Conservation (phyloP, 306 rosid species). For the Medicago truncatula region DNA sequence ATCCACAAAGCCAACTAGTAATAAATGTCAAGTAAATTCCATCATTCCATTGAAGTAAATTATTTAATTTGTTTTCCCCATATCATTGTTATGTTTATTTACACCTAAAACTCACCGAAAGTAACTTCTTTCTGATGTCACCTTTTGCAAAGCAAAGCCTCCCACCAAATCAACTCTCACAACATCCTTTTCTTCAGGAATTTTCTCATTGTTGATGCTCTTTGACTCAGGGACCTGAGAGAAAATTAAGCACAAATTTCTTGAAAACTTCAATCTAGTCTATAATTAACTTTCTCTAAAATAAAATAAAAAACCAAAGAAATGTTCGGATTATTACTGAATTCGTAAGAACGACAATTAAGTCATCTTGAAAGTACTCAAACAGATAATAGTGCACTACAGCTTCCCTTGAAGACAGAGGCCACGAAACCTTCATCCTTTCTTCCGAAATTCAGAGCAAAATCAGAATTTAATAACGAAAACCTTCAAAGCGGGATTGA, state of each 20-base stretch:
- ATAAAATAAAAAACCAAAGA: not conserved
- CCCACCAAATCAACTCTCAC: slow-evolving; percentile 87
- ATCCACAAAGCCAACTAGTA: not conserved
- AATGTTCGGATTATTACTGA: slow-evolving; percentile 54
- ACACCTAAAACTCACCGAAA: slow-evolving; percentile 71
- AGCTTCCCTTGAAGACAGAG: slow-evolving; percentile 88
- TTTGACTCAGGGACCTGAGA: slow-evolving; percentile 67
- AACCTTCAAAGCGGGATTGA: slow-evolving; percentile 17
- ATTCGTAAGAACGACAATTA: slow-evolving; percentile 75
- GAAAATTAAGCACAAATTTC: slow-evolving; percentile 28
- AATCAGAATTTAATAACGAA: slow-evolving; percentile 49
- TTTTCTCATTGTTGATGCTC: slow-evolving; percentile 52
- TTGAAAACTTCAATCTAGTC: slow-evolving; percentile 36
- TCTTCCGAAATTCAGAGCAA: slow-evolving; percentile 68
- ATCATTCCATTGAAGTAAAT: slow-evolving; percentile 26
- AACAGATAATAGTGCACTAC: slow-evolving; percentile 78
- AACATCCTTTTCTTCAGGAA: slow-evolving; percentile 71
- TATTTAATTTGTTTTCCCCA: not conserved
- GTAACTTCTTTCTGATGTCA: slow-evolving; percentile 81
- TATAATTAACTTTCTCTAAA: not conserved
- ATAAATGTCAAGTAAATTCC: slow-evolving; percentile 4
- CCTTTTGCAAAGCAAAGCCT: slow-evolving; percentile 92
- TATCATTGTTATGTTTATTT: slow-evolving; percentile 1
- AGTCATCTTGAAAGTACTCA: slow-evolving; percentile 88
- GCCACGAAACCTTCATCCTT: slow-evolving; percentile 98